Conservation (phyloP, 805 yeast species). For the Tetrapisispora iriomotensis region DNA sequence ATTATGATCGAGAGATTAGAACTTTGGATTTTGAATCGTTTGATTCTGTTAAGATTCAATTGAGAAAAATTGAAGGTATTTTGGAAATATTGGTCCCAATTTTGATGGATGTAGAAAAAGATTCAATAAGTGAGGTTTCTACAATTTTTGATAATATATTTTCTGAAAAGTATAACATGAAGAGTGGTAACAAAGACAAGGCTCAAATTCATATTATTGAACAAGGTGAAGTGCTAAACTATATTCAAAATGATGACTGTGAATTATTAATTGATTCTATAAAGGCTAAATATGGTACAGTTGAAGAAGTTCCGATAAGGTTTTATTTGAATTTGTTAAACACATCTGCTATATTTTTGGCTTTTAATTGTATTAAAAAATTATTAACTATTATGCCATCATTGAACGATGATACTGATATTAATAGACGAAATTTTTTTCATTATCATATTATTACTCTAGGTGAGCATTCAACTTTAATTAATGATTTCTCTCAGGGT, state of each 20-base stretch:
- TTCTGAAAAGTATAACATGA: background rate
- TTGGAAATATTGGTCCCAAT: constrained; percentile 31
- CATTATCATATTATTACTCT: constrained; percentile 74
- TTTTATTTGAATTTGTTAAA: constrained; percentile 51
- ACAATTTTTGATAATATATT: constrained; percentile 41
- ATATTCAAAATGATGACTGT: constrained; percentile 36
- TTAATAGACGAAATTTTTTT: constrained; percentile 73
- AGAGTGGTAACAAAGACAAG: background rate
- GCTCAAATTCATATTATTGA: background rate
- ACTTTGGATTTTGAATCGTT: constrained; percentile 65
- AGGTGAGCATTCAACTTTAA: constrained; percentile 23
- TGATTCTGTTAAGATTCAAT: constrained; percentile 28
- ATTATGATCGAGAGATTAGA: constrained; percentile 46
- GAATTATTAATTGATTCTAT: constrained; percentile 37
- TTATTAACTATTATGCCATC: constrained; percentile 43
- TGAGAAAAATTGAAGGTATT: background rate
- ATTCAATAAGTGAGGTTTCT: constrained; percentile 40
- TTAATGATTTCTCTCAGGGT: constrained; percentile 3
- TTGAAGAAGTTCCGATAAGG: constrained; percentile 37
- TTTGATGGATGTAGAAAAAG: constrained; percentile 34
- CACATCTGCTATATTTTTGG: constrained; percentile 49
- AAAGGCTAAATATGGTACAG: constrained; percentile 7
- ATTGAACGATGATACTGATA: constrained; percentile 56
- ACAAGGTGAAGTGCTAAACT: constrained; percentile 5
- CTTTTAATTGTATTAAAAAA: constrained; percentile 49